phyloP scores from a whole-genome alignment of 768 basidiomycete species.

The Saitozyma sp. region DNA sequence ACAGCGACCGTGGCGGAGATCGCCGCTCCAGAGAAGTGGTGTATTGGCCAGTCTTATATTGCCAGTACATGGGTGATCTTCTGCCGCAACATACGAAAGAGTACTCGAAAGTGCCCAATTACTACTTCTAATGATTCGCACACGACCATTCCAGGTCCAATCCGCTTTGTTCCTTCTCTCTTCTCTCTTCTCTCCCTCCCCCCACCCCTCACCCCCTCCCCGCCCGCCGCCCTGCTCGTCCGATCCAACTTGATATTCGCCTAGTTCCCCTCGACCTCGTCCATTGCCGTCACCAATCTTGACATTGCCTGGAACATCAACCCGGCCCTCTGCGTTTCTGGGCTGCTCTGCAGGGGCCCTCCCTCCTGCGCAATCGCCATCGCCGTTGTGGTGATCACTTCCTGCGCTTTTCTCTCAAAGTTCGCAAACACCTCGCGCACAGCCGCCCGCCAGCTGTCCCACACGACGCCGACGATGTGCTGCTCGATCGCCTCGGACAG shows the following conservation, averaged over 20 bases:
- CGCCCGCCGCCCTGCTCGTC: neutral
- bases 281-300: constrained; percentile 47
- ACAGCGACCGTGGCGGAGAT: too few relatives aligned
- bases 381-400: constrained; percentile 27
- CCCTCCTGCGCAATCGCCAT: neutral
- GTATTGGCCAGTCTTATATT: too few relatives aligned
- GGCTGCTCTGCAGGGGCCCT: neutral
- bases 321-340: constrained; percentile 47
- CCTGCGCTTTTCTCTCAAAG: constrained; percentile 44
- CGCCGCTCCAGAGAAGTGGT: too few relatives aligned
- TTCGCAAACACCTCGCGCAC: constrained; percentile 40
- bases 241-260: neutral
- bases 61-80: too few relatives aligned
- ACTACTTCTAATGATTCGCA: too few relatives aligned
- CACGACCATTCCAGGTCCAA: neutral
- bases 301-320: constrained; percentile 48
- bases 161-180: neutral
- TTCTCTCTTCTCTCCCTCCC: neutral
- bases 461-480: constrained; percentile 47
- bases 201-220: neutral
- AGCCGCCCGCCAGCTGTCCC: constrained; percentile 45
- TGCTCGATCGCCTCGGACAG: constrained; percentile 44
- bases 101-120: too few relatives aligned
- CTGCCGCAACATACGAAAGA: too few relatives aligned
- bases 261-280: constrained; percentile 43